Evolutionary conservation across 768 basidiomycete genomes (phyloP).

Genomic region (Exidia glandulosa): DNA sequence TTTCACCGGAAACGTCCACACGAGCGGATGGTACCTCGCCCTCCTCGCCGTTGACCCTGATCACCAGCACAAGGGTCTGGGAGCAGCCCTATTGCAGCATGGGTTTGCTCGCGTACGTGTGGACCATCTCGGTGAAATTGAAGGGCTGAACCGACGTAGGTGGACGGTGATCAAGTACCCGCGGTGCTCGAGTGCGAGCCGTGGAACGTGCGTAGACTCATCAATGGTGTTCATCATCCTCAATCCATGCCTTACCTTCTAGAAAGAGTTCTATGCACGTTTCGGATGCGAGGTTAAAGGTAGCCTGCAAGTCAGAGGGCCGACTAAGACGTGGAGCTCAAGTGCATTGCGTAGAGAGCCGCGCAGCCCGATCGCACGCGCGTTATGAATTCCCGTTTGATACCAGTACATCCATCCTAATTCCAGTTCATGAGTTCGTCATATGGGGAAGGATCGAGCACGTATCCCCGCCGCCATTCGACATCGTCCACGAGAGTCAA

Average conservation of each 20-base stretch:
- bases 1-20: not conserved
- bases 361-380: too few relatives aligned
- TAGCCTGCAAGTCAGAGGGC: not conserved
- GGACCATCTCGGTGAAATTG: not conserved
- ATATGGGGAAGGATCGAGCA: too few relatives aligned
- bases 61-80: not conserved
- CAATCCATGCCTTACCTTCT: not conserved
- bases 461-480: too few relatives aligned
- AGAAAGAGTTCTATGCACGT: not conserved
- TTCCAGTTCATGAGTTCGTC: too few relatives aligned
- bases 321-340: not conserved
- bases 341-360: not conserved
- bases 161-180: not conserved
- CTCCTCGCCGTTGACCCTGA: not conserved
- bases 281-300: not conserved
- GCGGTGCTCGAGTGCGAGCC: not conserved
- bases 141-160: not conserved
- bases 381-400: too few relatives aligned
- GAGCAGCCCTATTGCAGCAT: not conserved
- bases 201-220: not conserved
- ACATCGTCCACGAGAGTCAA: too few relatives aligned
- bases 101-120: not conserved
- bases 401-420: too few relatives aligned
- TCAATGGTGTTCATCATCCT: not conserved
- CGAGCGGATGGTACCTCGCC: not conserved